These are phyloP conservation scores for Madurella mycetomatis DNA, from an alignment of 2,329 filamentous ascomycete genomes.

Conservation along the genomic window DNA sequence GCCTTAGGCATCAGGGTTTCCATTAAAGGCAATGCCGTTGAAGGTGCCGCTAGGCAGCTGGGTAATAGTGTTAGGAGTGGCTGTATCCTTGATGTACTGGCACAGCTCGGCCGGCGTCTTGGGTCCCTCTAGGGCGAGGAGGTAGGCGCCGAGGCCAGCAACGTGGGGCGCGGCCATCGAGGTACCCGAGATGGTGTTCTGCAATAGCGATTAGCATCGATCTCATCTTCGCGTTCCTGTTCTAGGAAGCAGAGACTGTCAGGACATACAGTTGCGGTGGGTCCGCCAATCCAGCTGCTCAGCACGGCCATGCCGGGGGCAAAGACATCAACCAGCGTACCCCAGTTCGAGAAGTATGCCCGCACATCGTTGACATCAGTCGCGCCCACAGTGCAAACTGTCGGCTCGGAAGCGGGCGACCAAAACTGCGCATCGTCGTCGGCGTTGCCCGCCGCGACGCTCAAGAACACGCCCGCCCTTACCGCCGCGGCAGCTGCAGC, in stretches of 20 bases:
- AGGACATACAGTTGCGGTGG: conserved; percentile 18
- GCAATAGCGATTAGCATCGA: background rate
- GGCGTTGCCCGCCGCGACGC: conserved; percentile 52
- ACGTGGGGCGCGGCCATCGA: conserved; percentile 35
- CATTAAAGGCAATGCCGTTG: conserved; percentile 55
- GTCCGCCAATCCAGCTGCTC: conserved; percentile 43
- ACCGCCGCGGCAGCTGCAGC: conserved; percentile 45
- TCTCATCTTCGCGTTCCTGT: background rate
- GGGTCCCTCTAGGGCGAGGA: conserved; percentile 39
- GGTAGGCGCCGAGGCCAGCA: conserved; percentile 35
- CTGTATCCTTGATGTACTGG: conserved; percentile 40
- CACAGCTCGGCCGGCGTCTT: conserved; percentile 43
- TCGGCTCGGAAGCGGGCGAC: conserved; percentile 45
- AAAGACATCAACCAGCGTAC: conserved; percentile 45
- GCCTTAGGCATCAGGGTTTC: conserved; percentile 28
- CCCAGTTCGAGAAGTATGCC: conserved; percentile 48
- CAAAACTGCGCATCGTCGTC: conserved; percentile 36
- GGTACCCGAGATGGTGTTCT: conserved; percentile 45
- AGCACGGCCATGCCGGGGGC: conserved; percentile 46
- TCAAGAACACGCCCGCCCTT: conserved; percentile 45
- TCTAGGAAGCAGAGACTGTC: background rate
- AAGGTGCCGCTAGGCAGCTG: conserved; percentile 39
- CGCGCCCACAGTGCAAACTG: conserved; percentile 51
- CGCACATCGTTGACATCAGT: conserved; percentile 36
- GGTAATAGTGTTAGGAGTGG: conserved; percentile 39